phyloP scores from a whole-genome alignment of 148 eudicot genomes.

The Spergularia marina region DNA sequence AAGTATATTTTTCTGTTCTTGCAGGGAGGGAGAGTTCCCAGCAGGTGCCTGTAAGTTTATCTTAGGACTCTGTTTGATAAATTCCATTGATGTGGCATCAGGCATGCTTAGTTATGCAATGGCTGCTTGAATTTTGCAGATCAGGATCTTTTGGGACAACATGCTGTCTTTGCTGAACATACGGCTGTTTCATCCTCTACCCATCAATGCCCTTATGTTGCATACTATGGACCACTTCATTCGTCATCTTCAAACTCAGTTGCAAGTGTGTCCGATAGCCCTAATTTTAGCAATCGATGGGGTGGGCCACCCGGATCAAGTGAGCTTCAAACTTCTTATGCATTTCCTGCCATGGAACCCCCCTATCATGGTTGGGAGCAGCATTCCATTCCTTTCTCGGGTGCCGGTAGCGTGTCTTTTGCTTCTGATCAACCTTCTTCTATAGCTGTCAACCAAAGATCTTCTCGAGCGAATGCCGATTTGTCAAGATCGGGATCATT shows the following conservation, averaged over 20 bases:
- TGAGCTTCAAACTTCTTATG: slow-evolving; percentile 64
- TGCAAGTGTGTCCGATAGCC: slow-evolving; percentile 53
- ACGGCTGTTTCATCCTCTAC: slow-evolving; percentile 67
- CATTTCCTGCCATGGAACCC: slow-evolving; percentile 65
- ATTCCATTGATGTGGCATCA: background rate
- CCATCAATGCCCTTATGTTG: slow-evolving; percentile 81
- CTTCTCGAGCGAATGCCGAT: slow-evolving; percentile 59
- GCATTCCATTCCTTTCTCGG: slow-evolving; percentile 47
- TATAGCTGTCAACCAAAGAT: slow-evolving; percentile 52
- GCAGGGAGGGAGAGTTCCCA: slow-evolving; percentile 75
- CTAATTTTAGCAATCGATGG: slow-evolving; percentile 72
- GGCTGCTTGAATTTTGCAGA: slow-evolving; percentile 39
- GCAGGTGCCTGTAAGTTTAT: slow-evolving; percentile 66
- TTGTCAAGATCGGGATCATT: slow-evolving; percentile 63
- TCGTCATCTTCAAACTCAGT: slow-evolving; percentile 56
- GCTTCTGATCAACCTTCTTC: slow-evolving; percentile 55
- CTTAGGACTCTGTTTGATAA: background rate
- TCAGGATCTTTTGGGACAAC: slow-evolving; percentile 83
- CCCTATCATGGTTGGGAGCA: slow-evolving; percentile 72
- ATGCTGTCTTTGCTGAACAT: slow-evolving; percentile 69
- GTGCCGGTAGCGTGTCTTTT: slow-evolving; percentile 46
- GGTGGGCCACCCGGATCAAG: slow-evolving; percentile 55
- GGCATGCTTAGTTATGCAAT: slow-evolving; percentile 2
- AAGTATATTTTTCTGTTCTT: slow-evolving; percentile 21
- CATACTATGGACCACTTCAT: slow-evolving; percentile 73